Conservation (phyloP, 306 rosid genomes). For the Chamaecrista fasciculata region DNA sequence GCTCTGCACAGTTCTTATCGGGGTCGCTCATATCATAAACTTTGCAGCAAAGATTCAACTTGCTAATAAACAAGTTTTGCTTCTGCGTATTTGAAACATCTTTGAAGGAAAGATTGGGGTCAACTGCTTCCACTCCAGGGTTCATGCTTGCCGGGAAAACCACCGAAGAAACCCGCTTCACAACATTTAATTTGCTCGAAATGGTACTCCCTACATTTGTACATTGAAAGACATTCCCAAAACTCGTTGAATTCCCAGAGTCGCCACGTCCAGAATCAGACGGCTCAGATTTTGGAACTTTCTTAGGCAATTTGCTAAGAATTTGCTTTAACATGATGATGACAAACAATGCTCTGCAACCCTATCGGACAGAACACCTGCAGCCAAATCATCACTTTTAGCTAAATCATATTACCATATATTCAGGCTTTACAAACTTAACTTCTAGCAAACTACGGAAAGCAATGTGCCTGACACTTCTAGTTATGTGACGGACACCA, state of each 20-base stretch:
- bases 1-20: constrained; percentile 56
- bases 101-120: constrained; percentile 83
- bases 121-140: constrained; percentile 84
- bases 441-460: neutral
- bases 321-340: constrained; percentile 91
- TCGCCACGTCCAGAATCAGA: constrained; percentile 64
- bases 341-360: constrained; percentile 34
- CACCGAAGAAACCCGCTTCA: constrained; percentile 91
- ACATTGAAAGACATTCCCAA: constrained; percentile 87
- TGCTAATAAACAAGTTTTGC: constrained; percentile 78
- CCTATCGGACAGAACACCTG: constrained; percentile 33
- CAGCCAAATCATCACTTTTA: constrained; percentile 33
- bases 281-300: constrained; percentile 69
- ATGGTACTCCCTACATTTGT: constrained; percentile 90
- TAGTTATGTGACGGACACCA: neutral
- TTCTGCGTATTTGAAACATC: constrained; percentile 90
- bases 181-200: constrained; percentile 91
- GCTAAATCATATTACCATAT: constrained; percentile 2
- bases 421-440: neutral
- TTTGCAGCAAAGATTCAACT: constrained; percentile 86
- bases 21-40: constrained; percentile 60
- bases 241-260: constrained; percentile 58
- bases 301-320: constrained; percentile 82
- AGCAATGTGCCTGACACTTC: neutral
- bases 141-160: constrained; percentile 87